Conservation (phyloP, 2,329 filamentous ascomycete genomes). For the Biscogniauxia mediterranea region DNA sequence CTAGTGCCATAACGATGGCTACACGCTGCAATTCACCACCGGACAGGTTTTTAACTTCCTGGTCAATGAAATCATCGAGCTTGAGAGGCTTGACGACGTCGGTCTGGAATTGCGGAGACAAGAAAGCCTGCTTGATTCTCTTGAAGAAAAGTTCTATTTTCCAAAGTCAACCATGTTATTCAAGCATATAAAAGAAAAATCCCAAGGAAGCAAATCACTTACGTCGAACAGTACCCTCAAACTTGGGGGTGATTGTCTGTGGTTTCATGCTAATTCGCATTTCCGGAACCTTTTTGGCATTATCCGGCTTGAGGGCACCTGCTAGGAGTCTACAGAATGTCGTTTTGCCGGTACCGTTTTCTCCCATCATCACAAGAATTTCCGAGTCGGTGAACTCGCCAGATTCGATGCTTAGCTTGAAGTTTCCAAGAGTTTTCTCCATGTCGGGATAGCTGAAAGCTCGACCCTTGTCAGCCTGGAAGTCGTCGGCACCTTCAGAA, state of each 20-base stretch:
- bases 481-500: constrained; percentile 85
- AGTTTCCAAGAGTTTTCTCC: constrained; percentile 88
- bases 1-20: constrained; percentile 93
- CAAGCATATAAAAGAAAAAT: neutral
- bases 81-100: constrained; percentile 99
- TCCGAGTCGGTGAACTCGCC: constrained; percentile 96
- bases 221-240: constrained; percentile 87
- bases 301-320: constrained; percentile 88
- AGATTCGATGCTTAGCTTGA: constrained; percentile 76
- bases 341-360: constrained; percentile 99
- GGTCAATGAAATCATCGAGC: constrained; percentile 98
- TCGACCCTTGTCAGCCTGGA: constrained; percentile 77
- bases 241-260: constrained; percentile 98
- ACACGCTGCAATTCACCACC: constrained; percentile 99
- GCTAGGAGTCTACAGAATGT: constrained; percentile 97
- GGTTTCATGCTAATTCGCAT: constrained; percentile 99
- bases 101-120: constrained; percentile 97
- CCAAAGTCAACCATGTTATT: neutral
- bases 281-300: constrained; percentile 71
- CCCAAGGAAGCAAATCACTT: neutral
- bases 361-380: constrained; percentile 99
- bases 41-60: constrained; percentile 98
- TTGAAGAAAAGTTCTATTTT: neutral
- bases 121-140: constrained; percentile 96
- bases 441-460: constrained; percentile 86